Evolutionary conservation across 2,329 filamentous ascomycete genomes (phyloP).

Genomic region (Neofusicoccum sp.): DNA sequence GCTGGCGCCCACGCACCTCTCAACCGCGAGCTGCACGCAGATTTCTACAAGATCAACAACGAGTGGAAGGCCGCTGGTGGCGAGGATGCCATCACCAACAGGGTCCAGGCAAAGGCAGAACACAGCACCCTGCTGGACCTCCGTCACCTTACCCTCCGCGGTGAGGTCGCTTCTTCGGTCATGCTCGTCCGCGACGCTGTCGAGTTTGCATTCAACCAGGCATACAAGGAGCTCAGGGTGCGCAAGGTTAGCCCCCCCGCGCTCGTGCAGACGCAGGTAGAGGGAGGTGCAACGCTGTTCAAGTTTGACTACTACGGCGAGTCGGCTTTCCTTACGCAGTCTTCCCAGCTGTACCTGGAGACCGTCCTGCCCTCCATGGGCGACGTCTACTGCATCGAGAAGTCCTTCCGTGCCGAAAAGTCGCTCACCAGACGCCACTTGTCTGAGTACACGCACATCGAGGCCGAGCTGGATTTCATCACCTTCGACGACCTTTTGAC

Average conservation of each 20-base stretch:
- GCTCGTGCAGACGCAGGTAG: constrained; percentile 91
- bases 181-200: constrained; percentile 83
- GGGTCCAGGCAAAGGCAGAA: constrained; percentile 66
- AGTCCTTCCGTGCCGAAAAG: constrained; percentile 98
- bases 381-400: constrained; percentile 96
- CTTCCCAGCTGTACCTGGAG: constrained; percentile 95
- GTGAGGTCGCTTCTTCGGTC: constrained; percentile 78
- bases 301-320: constrained; percentile 86
- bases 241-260: constrained; percentile 85
- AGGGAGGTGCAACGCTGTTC: constrained; percentile 90
- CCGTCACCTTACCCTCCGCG: constrained; percentile 80
- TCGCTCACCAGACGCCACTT: constrained; percentile 90
- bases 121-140: constrained; percentile 74
- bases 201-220: constrained; percentile 74
- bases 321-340: constrained; percentile 91
- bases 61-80: constrained; percentile 76
- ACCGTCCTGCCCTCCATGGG: constrained; percentile 87
- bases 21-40: constrained; percentile 83
- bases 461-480: constrained; percentile 96
- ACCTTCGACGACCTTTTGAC: constrained; percentile 82
- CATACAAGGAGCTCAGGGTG: constrained; percentile 73
- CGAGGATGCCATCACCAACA: constrained; percentile 89
- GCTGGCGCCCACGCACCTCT: constrained; percentile 75
- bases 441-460: constrained; percentile 94
- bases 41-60: constrained; percentile 73